Conservation (phyloP, 306 rosid genomes). For the Vachellia pachyceras region DNA sequence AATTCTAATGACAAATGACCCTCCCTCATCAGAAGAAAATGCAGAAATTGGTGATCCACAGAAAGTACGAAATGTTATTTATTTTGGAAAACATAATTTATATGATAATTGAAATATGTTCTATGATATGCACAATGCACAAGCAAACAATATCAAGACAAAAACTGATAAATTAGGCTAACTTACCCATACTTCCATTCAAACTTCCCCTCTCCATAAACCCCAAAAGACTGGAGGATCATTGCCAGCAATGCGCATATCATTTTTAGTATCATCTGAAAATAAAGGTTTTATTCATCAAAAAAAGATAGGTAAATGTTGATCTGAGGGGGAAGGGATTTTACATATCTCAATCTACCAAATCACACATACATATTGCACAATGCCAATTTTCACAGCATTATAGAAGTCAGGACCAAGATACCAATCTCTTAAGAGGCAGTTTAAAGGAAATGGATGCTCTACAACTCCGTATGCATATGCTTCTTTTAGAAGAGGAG, state of each 20-base stretch:
- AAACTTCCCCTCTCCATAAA: conserved; percentile 96
- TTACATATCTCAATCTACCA: conserved; percentile 34
- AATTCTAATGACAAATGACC: conserved; percentile 6
- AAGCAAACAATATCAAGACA: conserved; percentile 21
- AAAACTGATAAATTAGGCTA: conserved; percentile 33
- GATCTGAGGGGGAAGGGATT: neutral
- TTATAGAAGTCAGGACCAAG: conserved; percentile 92
- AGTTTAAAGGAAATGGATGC: conserved; percentile 96
- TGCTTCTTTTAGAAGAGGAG: conserved; percentile 83
- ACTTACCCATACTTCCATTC: conserved; percentile 95
- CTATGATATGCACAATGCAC: conserved; percentile 31
- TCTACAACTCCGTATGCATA: conserved; percentile 91
- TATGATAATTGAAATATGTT: conserved; percentile 25
- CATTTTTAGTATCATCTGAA: conserved; percentile 96
- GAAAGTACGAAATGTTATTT: conserved; percentile 8
- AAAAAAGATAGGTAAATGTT: conserved; percentile 28
- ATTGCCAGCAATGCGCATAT: conserved; percentile 94
- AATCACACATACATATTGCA: conserved; percentile 89
- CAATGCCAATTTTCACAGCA: conserved; percentile 98
- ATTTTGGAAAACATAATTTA: conserved; percentile 4
- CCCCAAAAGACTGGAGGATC: conserved; percentile 90
- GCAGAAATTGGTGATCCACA: neutral
- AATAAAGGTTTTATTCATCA: conserved; percentile 44
- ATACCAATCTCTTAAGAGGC: conserved; percentile 76
- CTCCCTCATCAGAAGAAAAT: neutral